Conservation (phyloP, 192 early-diverging fungal species). For the Umbelopsis ramanniana region DNA sequence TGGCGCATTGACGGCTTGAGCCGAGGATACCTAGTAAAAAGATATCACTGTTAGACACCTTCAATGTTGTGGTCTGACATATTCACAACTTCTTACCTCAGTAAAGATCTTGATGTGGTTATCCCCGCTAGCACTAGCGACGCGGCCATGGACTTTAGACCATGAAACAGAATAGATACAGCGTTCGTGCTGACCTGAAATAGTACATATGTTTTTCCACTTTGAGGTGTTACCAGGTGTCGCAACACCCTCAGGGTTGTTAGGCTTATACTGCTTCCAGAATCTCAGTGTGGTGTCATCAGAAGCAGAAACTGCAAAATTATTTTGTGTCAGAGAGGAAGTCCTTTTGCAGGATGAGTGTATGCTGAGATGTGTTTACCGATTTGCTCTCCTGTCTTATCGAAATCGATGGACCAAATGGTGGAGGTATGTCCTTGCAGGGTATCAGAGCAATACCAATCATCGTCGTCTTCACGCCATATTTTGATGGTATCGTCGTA, state of each 20-base stretch:
- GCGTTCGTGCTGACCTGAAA: conserved; percentile 76
- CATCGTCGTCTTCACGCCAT: conserved; percentile 95
- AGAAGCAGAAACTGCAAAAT: conserved; percentile 70
- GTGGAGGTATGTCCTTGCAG: conserved; percentile 87
- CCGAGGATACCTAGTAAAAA: background rate
- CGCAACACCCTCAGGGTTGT: conserved; percentile 52
- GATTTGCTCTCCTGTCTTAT: conserved; percentile 60
- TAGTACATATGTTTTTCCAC: conserved; percentile 71
- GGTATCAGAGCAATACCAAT: conserved; percentile 93
- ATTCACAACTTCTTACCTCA: conserved; percentile 22
- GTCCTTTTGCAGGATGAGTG: background rate
- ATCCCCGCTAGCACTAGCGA: conserved; percentile 88
- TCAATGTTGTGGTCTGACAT: background rate
- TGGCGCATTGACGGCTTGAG: conserved; percentile 24
- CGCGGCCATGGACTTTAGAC: conserved; percentile 70
- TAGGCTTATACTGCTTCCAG: conserved; percentile 65
- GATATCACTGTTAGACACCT: background rate
- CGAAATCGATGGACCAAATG: conserved; percentile 93
- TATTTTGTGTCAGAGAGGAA: background rate
- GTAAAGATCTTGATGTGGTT: conserved; percentile 74
- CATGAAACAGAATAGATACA: conserved; percentile 95
- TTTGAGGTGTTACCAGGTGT: conserved; percentile 60
- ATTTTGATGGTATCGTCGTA: conserved; percentile 96
- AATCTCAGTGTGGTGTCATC: conserved; percentile 86
- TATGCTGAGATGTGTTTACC: conserved; percentile 33